Conservation (phyloP, 2,329 filamentous ascomycete species). For the Pseudopyrenochaeta lycopersici region DNA sequence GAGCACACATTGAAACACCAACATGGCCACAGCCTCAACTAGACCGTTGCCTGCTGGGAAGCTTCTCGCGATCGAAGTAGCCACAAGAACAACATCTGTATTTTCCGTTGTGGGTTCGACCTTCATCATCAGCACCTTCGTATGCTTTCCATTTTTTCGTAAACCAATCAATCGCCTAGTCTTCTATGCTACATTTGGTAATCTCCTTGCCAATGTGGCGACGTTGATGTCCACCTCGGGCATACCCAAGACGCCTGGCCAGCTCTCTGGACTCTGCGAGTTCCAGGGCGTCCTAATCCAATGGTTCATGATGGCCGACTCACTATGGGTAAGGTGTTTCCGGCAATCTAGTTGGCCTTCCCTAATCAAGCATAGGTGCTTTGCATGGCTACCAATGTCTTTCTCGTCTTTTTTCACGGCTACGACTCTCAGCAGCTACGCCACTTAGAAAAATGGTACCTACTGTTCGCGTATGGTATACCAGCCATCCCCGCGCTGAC, state of each 20-base stretch:
- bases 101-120: constrained; percentile 75
- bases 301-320: constrained; percentile 63
- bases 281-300: constrained; percentile 83
- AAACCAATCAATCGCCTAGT: constrained; percentile 88
- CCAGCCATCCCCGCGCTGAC: constrained; percentile 74
- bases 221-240: constrained; percentile 76
- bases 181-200: constrained; percentile 85
- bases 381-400: constrained; percentile 85
- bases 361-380: constrained; percentile 67
- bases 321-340: constrained; percentile 71
- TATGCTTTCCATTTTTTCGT: constrained; percentile 73
- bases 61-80: constrained; percentile 61
- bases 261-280: constrained; percentile 70
- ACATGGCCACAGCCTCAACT: not conserved
- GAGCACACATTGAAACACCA: not conserved
- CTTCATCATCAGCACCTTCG: constrained; percentile 77
- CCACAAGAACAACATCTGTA: constrained; percentile 74
- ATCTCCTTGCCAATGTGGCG: constrained; percentile 78
- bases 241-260: constrained; percentile 46
- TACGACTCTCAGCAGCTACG: constrained; percentile 72
- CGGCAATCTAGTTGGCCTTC: constrained; percentile 78
- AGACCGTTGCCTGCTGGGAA: constrained; percentile 17
- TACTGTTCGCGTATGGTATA: constrained; percentile 75
- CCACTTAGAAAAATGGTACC: constrained; percentile 74
- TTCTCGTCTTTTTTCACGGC: constrained; percentile 80